Percentiles rank a stretch among this genome's conserved stretches.
Conservation (phyloP, 2,329 filamentous ascomycete species). For the Penicillium sp. region DNA sequence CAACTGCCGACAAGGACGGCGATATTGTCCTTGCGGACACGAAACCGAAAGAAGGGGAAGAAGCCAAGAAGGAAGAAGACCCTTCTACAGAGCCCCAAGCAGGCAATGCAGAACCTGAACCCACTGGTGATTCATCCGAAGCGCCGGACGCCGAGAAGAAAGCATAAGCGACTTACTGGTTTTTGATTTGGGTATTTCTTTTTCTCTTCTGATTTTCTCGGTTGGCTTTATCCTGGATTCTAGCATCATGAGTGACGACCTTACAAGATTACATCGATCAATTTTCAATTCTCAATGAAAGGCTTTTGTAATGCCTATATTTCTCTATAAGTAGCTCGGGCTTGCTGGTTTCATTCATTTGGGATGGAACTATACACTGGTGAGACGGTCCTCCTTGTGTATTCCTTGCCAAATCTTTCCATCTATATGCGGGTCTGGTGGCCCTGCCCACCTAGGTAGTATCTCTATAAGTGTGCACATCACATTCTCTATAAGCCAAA, state of each 20-base stretch:
- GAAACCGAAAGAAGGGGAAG: conserved; percentile 17
- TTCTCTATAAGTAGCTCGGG: not conserved
- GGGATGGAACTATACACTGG: not conserved
- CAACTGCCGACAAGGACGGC: conserved; percentile 30
- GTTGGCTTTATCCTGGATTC: conserved; percentile 9
- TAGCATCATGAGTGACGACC: conserved; percentile 26
- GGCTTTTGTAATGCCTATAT: not conserved
- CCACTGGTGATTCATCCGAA: conserved; percentile 5
- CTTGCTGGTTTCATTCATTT: not conserved
- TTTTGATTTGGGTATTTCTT: not conserved
- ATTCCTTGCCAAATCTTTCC: not conserved
- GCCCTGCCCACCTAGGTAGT: too few relatives aligned
- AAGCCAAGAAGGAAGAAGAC: conserved; percentile 14
- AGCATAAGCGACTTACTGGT: conserved; percentile 3
- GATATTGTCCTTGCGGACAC: conserved; percentile 41
- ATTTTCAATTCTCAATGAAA: not conserved
- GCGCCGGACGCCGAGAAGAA: conserved; percentile 13
- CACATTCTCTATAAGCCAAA: too few relatives aligned
- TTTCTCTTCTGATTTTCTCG: not conserved
- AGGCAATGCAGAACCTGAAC: conserved; percentile 3
- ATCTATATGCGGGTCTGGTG: not conserved
- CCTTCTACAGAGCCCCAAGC: conserved; percentile 1
- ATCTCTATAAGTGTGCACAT: too few relatives aligned
- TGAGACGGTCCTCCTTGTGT: not conserved
- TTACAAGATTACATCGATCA: conserved; percentile 17